Evolutionary conservation across 257 asterid genomes (phyloP).

Genomic region (Parsonsia alboflavescens): DNA sequence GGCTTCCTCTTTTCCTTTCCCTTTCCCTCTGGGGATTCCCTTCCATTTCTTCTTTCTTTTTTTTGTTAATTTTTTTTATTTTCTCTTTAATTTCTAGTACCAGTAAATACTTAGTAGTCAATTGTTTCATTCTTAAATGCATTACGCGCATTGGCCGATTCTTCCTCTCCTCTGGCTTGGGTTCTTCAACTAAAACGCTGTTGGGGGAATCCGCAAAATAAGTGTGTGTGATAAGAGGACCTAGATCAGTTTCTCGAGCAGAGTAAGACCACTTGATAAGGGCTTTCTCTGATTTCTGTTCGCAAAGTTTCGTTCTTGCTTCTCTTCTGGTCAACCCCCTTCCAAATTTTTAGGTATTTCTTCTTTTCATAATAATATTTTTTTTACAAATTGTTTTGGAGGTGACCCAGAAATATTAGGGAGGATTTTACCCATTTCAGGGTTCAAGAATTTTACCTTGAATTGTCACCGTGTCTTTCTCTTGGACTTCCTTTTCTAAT

Average conservation of each 20-base stretch:
- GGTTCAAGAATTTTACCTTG: not conserved
- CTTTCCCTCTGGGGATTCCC: constrained; percentile 5
- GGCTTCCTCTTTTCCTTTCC: not conserved
- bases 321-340: constrained; percentile 14
- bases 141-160: constrained; percentile 28
- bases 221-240: constrained; percentile 11
- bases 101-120: constrained; percentile 6
- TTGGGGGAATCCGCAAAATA: constrained; percentile 14
- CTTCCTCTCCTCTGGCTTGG: constrained; percentile 24
- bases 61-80: not conserved
- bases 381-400: constrained; percentile 9
- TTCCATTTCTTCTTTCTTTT: not conserved
- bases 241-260: constrained; percentile 35
- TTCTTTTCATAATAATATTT: not conserved
- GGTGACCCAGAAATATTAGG: constrained; percentile 11
- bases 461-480: not conserved
- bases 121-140: constrained; percentile 18
- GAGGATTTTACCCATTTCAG: constrained; percentile 4
- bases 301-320: constrained; percentile 10
- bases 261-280: constrained; percentile 31
- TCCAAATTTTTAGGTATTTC: constrained; percentile 14
- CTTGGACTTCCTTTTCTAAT: not conserved
- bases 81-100: not conserved
- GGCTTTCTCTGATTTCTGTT: constrained; percentile 11
- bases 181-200: constrained; percentile 23